Evolutionary conservation across 2,329 filamentous ascomycete species (phyloP).

Genomic region (Arthrobotrys musiformis): DNA sequence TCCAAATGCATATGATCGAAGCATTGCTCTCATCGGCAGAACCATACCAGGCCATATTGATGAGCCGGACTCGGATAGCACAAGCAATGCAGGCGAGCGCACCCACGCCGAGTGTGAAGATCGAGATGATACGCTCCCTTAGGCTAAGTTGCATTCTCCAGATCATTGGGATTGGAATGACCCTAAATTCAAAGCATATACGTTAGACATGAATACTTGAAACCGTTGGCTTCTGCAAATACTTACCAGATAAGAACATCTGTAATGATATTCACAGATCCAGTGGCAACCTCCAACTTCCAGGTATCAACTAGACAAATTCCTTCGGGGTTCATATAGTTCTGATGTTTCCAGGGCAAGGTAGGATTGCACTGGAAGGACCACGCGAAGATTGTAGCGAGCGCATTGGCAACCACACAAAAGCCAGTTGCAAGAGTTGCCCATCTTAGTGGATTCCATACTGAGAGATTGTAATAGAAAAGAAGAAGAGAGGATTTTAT

Average conservation of each 20-base stretch:
- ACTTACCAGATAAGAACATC: slow-evolving; percentile 32
- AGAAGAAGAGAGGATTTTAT: slow-evolving; percentile 33
- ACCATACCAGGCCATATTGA: slow-evolving; percentile 37
- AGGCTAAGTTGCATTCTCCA: slow-evolving; percentile 46
- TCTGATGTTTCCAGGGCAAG: slow-evolving; percentile 27
- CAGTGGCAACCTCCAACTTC: slow-evolving; percentile 31
- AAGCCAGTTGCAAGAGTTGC: slow-evolving; percentile 19
- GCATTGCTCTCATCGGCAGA: slow-evolving; percentile 26
- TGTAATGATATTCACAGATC: slow-evolving; percentile 33
- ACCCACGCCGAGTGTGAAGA: slow-evolving; percentile 35
- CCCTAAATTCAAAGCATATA: neutral
- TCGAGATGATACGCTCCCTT: slow-evolving; percentile 26
- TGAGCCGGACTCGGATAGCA: slow-evolving; percentile 25
- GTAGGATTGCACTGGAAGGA: slow-evolving; percentile 30
- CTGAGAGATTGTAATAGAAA: slow-evolving; percentile 35
- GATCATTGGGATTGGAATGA: slow-evolving; percentile 42
- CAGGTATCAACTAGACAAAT: slow-evolving; percentile 25
- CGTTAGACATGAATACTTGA: neutral
- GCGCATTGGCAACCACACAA: slow-evolving; percentile 18
- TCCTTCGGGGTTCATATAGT: slow-evolving; percentile 28
- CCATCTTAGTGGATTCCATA: slow-evolving; percentile 34
- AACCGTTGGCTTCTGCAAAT: neutral
- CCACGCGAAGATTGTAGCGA: slow-evolving; percentile 30
- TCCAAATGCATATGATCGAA: slow-evolving; percentile 37
- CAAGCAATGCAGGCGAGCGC: slow-evolving; percentile 39